Evolutionary conservation across 2,329 filamentous ascomycete species (phyloP).

Genomic region (Rugonectria rugulosa): DNA sequence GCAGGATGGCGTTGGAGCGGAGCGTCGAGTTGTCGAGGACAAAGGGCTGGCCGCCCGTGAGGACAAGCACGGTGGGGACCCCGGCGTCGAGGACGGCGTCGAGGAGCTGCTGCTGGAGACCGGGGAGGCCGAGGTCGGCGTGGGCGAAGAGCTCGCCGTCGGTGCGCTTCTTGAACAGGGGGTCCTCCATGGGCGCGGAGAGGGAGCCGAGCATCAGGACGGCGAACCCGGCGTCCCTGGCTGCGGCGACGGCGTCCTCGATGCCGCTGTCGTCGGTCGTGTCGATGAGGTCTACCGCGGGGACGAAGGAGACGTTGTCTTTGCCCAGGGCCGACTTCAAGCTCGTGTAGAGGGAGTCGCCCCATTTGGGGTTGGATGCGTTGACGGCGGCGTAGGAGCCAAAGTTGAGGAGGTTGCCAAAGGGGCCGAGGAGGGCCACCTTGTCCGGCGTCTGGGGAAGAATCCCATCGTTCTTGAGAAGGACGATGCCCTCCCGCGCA

Average conservation of each 20-base stretch:
- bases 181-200: slow-evolving; percentile 34
- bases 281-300: slow-evolving; percentile 25
- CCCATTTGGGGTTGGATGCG: slow-evolving; percentile 25
- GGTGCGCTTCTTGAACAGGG: slow-evolving; percentile 42
- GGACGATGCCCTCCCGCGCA: slow-evolving; percentile 52
- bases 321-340: slow-evolving; percentile 23
- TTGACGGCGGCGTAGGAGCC: slow-evolving; percentile 31
- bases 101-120: slow-evolving; percentile 45
- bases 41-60: slow-evolving; percentile 44
- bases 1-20: slow-evolving; percentile 62
- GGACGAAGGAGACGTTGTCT: slow-evolving; percentile 26
- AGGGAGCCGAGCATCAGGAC: slow-evolving; percentile 42
- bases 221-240: slow-evolving; percentile 39
- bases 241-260: slow-evolving; percentile 35
- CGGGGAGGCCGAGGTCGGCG: slow-evolving; percentile 41
- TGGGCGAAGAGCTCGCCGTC: slow-evolving; percentile 44
- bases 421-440: slow-evolving; percentile 31
- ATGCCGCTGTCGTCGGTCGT: slow-evolving; percentile 28
- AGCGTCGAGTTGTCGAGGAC: slow-evolving; percentile 39
- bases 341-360: slow-evolving; percentile 25
- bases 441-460: slow-evolving; percentile 57
- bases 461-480: slow-evolving; percentile 68
- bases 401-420: slow-evolving; percentile 37
- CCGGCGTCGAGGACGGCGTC: slow-evolving; percentile 42
- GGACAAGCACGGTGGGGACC: slow-evolving; percentile 41